Evolutionary conservation across 2,329 filamentous ascomycete species (phyloP).

Genomic region (Volutella citrinella): DNA sequence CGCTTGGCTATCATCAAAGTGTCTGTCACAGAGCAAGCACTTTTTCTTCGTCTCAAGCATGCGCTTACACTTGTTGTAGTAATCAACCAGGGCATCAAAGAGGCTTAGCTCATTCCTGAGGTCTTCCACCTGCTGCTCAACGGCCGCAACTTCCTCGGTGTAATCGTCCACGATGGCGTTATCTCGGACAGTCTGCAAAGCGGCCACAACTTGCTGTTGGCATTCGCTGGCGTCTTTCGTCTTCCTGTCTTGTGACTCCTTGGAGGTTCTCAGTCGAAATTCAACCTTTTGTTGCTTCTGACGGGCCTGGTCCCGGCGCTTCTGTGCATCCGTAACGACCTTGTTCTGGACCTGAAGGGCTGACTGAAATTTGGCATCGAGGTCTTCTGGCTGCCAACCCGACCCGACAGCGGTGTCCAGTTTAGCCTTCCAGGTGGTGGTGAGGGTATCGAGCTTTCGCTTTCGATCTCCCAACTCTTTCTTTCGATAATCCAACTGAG

Average conservation of each 20-base stretch:
- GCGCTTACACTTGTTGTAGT: constrained; percentile 66
- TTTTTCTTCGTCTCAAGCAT: constrained; percentile 65
- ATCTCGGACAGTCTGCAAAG: constrained; percentile 43
- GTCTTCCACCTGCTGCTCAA: constrained; percentile 56
- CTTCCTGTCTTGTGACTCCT: constrained; percentile 63
- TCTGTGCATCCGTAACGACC: constrained; percentile 62
- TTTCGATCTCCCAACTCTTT: constrained; percentile 75
- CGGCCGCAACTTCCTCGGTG: constrained; percentile 45
- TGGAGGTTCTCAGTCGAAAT: constrained; percentile 64
- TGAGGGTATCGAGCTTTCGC: constrained; percentile 74
- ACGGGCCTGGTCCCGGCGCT: constrained; percentile 65
- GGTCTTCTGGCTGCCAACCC: constrained; percentile 65
- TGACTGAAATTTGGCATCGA: constrained; percentile 70
- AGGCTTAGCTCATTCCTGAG: constrained; percentile 66
- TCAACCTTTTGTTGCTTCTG: constrained; percentile 76
- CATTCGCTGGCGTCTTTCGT: constrained; percentile 59
- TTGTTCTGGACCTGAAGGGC: constrained; percentile 56
- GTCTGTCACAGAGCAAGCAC: constrained; percentile 73
- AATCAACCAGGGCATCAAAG: constrained; percentile 66
- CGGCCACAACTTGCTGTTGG: constrained; percentile 53
- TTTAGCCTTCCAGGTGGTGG: constrained; percentile 68
- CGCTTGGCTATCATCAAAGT: constrained; percentile 59
- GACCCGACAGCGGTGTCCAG: constrained; percentile 61
- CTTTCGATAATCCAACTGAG: constrained; percentile 77
- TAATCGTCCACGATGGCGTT: constrained; percentile 53